These are phyloP conservation scores for Colletotrichum sp. DNA, from an alignment of 2,329 filamentous ascomycete species.

Conservation along the genomic window DNA sequence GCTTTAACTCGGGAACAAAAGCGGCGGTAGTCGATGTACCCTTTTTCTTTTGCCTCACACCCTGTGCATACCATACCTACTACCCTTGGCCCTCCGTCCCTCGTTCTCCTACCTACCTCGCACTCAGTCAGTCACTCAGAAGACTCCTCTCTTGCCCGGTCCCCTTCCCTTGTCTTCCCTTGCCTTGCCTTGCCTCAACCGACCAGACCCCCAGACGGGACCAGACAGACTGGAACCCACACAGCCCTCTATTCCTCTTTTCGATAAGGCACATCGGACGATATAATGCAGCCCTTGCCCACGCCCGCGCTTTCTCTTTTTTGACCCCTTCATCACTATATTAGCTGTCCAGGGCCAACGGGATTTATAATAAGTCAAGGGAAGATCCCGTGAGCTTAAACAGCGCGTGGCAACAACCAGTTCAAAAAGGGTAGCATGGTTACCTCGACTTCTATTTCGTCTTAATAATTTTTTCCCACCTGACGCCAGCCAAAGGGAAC, in stretches of 20 bases:
- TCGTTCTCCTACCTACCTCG: background rate
- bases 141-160: background rate
- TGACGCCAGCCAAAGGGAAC: slow-evolving; percentile 12
- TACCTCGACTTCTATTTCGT: slow-evolving; percentile 17
- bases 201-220: slow-evolving; percentile 1
- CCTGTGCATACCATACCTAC: background rate
- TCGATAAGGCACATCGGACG: slow-evolving; percentile 49
- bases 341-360: slow-evolving; percentile 35
- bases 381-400: slow-evolving; percentile 31
- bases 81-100: slow-evolving; percentile 31
- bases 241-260: slow-evolving; percentile 27
- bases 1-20: slow-evolving; percentile 51
- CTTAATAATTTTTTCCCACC: slow-evolving; percentile 20
- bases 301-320: slow-evolving; percentile 32
- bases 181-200: background rate
- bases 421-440: slow-evolving; percentile 19
- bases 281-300: slow-evolving; percentile 50
- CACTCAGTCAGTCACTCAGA: background rate
- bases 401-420: slow-evolving; percentile 11
- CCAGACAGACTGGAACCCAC: slow-evolving; percentile 19
- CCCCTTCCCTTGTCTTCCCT: background rate
- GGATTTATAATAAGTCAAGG: slow-evolving; percentile 33
- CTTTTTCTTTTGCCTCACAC: slow-evolving; percentile 18
- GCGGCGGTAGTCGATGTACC: slow-evolving; percentile 40
- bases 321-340: slow-evolving; percentile 37